These are phyloP conservation scores for Dothideomycetes sp. DNA, from an alignment of 2,329 filamentous ascomycete species.

Conservation along the genomic window DNA sequence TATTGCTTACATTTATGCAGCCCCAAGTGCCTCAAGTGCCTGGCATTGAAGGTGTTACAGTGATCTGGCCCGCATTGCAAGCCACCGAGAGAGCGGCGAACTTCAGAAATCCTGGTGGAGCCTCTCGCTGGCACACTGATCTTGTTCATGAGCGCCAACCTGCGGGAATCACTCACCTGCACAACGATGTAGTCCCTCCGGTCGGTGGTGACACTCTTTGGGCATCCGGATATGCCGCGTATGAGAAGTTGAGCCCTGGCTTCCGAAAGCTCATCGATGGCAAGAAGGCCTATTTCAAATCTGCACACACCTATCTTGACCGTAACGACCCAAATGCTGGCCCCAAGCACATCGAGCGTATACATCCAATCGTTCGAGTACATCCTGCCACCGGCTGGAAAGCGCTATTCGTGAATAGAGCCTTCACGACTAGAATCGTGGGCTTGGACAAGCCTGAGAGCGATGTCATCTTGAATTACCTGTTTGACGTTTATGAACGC, in stretches of 20 bases:
- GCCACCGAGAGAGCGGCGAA: slow-evolving; percentile 51
- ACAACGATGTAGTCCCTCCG: slow-evolving; percentile 43
- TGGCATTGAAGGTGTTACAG: slow-evolving; percentile 49
- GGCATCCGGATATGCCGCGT: slow-evolving; percentile 61
- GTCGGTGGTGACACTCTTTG: slow-evolving; percentile 62
- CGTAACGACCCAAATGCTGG: slow-evolving; percentile 52
- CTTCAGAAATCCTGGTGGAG: slow-evolving; percentile 60
- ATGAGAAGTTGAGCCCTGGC: slow-evolving; percentile 61
- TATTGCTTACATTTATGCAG: neutral
- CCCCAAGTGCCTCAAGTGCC: slow-evolving; percentile 64
- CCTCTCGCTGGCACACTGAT: slow-evolving; percentile 61
- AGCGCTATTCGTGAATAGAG: slow-evolving; percentile 60
- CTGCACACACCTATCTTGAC: slow-evolving; percentile 59
- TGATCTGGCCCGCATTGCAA: slow-evolving; percentile 62
- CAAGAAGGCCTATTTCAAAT: slow-evolving; percentile 53
- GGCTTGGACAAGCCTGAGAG: slow-evolving; percentile 61
- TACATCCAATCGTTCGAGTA: slow-evolving; percentile 59
- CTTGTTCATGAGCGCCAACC: slow-evolving; percentile 63
- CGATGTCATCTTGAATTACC: slow-evolving; percentile 56
- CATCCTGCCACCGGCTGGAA: slow-evolving; percentile 70
- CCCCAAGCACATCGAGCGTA: slow-evolving; percentile 56
- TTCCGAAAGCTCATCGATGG: slow-evolving; percentile 66
- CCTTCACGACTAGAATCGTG: slow-evolving; percentile 60
- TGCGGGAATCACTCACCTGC: slow-evolving; percentile 40
- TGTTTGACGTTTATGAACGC: slow-evolving; percentile 59